Conservation (phyloP, 305 asterid genomes). For the Striga hermonthica region DNA sequence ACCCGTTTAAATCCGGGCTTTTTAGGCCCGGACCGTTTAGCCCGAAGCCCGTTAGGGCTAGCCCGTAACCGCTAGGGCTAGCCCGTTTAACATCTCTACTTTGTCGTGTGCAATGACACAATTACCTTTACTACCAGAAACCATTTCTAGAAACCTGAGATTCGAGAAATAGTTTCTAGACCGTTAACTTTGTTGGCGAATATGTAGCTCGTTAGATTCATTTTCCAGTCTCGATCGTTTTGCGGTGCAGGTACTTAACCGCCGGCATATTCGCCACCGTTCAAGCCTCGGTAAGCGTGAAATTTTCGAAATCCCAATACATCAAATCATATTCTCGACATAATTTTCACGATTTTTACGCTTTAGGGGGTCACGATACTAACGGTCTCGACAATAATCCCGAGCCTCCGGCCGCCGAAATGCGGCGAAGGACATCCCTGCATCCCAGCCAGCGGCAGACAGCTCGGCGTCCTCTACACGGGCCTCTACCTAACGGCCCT, state of each 20-base stretch:
- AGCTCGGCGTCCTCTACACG: constrained; percentile 45
- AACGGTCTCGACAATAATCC: constrained; percentile 67
- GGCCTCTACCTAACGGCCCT: constrained; percentile 73
- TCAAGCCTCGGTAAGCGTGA: constrained; percentile 54
- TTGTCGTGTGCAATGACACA: too few species aligned
- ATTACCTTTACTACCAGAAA: too few species aligned
- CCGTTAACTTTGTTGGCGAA: too few species aligned
- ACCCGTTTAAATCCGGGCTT: too few species aligned
- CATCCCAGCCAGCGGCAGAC: constrained; percentile 49
- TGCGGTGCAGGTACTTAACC: constrained; percentile 51
- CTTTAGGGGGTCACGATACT: constrained; percentile 66
- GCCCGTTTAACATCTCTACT: too few species aligned
- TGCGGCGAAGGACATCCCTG: constrained; percentile 50
- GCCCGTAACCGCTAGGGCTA: too few species aligned
- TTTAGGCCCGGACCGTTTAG: too few species aligned
- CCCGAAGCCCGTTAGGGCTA: too few species aligned
- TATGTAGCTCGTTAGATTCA: too few species aligned
- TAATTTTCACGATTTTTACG: neutral
- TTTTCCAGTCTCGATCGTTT: too few species aligned
- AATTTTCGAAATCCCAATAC: neutral
- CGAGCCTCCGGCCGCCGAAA: constrained; percentile 67
- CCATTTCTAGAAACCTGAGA: too few species aligned
- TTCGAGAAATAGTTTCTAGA: too few species aligned
- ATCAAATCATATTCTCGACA: neutral
- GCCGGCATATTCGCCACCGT: constrained; percentile 63